Base-by-base conservation (phyloP, 1,284 basidiomycete genomes). In the Leccinum griseonigrum region DNA sequence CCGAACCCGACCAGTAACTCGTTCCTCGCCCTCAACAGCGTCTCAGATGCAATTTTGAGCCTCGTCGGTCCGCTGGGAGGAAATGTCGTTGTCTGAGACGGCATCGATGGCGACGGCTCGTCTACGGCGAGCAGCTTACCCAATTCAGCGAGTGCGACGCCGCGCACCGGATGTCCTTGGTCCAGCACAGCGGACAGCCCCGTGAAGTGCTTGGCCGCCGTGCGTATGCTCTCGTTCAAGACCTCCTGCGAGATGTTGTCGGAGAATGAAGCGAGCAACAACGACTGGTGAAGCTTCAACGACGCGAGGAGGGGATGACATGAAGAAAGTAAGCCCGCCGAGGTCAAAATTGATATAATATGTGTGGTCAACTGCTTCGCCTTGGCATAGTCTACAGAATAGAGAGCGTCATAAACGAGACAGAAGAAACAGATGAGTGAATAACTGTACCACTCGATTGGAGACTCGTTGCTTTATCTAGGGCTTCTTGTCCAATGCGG, bases 71-170 rank as follows among this genome's bases (percentile, higher is more conserved):
- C 89, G 8, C 46, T 48, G 6, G 46, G 46, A 18, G 46, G 46
- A 48, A 48, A 48, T 22, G 46, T 48, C 18, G 11, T 48, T 18
- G 46, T 48, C 46, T 18, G 18, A 18, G 46, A 2, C 46, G 46
- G 10, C 18, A 63, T 58, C 26, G 61, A 60, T 16, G 78, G 83
- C 38, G 71, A 70, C 0, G 84, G 85, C 70, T 91, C 88, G 68
- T 93, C 91, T 0, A 92, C 88, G 0, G 85, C 83, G 6, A 95
- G 79, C 3, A 95, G 76, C 73, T 94, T 95, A 0, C 91, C 94
- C 16, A 94, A 78, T 70, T 95, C 93, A 2, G 90, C 87, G 6
- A 91, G 77, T 4, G 90, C 85, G 40, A 97, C 76, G 0, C 85
- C 93, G 4, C 91, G 82, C 0, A 90, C 83, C 0, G 95, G 95